Evolutionary conservation across 176 grass and related monocot species (phyloP).

Genomic region (Aegilops speltoides): DNA sequence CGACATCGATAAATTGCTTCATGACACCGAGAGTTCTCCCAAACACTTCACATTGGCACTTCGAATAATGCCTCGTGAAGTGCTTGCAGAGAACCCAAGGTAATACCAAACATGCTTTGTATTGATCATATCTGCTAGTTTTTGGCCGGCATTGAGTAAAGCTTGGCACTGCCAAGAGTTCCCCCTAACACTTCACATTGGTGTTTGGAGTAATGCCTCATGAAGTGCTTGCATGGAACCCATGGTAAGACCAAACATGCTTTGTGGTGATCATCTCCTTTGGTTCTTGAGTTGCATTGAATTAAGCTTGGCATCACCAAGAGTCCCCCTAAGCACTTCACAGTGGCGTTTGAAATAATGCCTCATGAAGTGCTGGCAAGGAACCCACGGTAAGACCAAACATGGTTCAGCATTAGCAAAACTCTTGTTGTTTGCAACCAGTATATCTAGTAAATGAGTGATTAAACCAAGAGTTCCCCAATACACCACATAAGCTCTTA

Average conservation of each 20-base stretch:
- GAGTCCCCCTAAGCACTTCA: slow-evolving; percentile 77
- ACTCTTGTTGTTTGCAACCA: too few species aligned
- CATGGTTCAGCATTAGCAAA: too few species aligned
- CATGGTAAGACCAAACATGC: background rate
- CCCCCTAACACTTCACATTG: slow-evolving; percentile 33
- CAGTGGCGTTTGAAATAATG: too few species aligned
- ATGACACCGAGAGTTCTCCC: background rate
- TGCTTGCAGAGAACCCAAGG: background rate
- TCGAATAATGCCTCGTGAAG: background rate
- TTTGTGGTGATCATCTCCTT: too few species aligned
- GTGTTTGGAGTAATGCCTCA: background rate
- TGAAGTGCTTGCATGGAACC: slow-evolving; percentile 48
- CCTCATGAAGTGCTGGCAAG: too few species aligned
- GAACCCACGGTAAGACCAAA: too few species aligned
- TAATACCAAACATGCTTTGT: background rate
- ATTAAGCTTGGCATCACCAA: too few species aligned
- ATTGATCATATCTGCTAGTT: background rate
- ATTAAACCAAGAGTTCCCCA: slow-evolving; percentile 47
- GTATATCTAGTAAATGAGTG: background rate
- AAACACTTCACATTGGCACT: background rate
- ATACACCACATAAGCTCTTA: background rate
- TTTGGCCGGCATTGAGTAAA: background rate
- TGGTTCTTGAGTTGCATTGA: too few species aligned
- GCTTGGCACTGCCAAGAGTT: background rate
- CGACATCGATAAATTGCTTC: background rate